Evolutionary conservation across 345 rosid species (phyloP).

Genomic region (Aquilaria malaccensis): DNA sequence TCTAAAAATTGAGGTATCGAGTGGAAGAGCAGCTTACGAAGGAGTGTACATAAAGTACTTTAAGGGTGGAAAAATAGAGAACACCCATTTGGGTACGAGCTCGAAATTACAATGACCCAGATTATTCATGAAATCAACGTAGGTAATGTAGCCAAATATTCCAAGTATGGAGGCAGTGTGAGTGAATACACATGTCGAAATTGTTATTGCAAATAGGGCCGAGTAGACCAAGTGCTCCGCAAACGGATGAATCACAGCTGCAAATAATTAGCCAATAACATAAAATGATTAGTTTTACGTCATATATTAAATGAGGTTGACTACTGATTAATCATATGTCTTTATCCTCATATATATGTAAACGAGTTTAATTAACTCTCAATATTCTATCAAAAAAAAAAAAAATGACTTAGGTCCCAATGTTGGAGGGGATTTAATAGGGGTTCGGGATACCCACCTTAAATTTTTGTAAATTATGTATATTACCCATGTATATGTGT

Average conservation of each 20-base stretch:
- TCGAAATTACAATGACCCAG: constrained; percentile 60
- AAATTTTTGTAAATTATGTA: no score
- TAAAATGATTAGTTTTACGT: not conserved
- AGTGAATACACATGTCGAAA: constrained; percentile 19
- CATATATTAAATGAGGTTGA: not conserved
- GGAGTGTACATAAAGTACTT: constrained; percentile 44
- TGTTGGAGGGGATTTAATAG: no score
- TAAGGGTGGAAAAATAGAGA: constrained; percentile 36
- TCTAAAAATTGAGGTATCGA: no score
- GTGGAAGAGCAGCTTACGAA: constrained; percentile 23
- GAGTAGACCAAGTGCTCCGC: constrained; percentile 54
- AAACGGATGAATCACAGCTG: constrained; percentile 67
- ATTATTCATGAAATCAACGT: constrained; percentile 45
- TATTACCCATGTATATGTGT: no score
- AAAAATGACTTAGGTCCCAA: no score
- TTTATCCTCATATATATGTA: not conserved
- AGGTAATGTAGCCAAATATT: constrained; percentile 28
- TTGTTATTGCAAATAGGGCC: constrained; percentile 36
- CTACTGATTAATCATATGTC: not conserved
- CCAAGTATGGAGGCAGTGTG: constrained; percentile 27
- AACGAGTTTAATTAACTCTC: no score
- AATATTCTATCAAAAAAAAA: no score
- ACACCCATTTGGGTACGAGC: constrained; percentile 26
- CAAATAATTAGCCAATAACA: not conserved
- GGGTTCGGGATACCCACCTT: no score